These are phyloP conservation scores for Bruguiera gymnorhiza DNA, from an alignment of 345 rosid genomes.

Conservation along the genomic window DNA sequence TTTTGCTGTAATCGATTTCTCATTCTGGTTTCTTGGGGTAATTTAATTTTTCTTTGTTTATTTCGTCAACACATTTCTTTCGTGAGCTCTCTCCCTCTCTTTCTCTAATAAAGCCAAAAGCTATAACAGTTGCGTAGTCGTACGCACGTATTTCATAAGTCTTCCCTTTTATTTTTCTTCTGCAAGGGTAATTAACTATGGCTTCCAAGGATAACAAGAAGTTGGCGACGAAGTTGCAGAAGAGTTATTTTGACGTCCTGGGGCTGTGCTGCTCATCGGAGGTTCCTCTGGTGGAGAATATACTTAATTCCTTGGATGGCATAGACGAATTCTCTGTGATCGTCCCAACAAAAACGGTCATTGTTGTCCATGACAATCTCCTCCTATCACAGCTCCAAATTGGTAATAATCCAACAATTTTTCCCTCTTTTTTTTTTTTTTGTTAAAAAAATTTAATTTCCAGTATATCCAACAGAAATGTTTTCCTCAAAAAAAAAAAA, in stretches of 20 bases:
- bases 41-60: not conserved
- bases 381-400: conserved; percentile 66
- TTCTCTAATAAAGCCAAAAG: too few relatives aligned
- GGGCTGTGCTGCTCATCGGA: conserved; percentile 94
- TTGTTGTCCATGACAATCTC: conserved; percentile 77
- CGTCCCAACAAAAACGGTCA: conserved; percentile 76
- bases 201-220: not conserved
- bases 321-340: conserved; percentile 62
- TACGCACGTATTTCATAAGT: not conserved
- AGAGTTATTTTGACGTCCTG: conserved; percentile 81
- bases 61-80: not conserved
- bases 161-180: not conserved
- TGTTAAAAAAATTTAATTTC: not conserved
- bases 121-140: not conserved
- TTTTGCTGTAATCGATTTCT: not conserved
- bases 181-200: not conserved
- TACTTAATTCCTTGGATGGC: conserved; percentile 59
- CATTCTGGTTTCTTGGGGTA: not conserved
- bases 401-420: conserved; percentile 36
- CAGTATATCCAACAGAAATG: too few relatives aligned
- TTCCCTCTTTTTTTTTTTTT: not conserved
- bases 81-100: not conserved
- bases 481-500: too few relatives aligned
- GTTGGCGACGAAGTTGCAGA: conserved; percentile 37
- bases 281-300: conserved; percentile 64